Evolutionary conservation across 2,329 filamentous ascomycete species (phyloP), one percentile per base, ranked within the genome.

Genomic region (Chrysoporthe puriensis): DNA sequence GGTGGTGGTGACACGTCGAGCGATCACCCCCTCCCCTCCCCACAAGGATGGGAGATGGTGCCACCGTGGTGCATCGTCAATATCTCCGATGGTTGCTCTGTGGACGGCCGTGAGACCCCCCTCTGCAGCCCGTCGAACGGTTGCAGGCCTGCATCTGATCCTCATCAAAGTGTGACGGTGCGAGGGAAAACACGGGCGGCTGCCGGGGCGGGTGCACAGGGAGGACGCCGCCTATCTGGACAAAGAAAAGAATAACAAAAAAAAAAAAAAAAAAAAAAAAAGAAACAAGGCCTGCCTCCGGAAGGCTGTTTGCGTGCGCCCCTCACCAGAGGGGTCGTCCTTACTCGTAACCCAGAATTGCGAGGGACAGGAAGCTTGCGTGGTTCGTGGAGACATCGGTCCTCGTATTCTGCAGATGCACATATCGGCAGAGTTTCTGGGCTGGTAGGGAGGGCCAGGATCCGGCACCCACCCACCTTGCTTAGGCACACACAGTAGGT

Each of bases 351-450:
- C 26, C 26, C 2, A 26, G 26, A 26, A 26, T 26, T 26, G 26
- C 9, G 40, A 60, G 57, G 26, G 57, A 21, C 21, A 60, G 40
- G 40, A 60, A 60, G 57, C 57, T 60, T 60, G 42, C 57, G 57
- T 60, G 36, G 57, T 60, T 60, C 57, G 57, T 60, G 57, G 57
- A 43, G 34, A 60, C 57, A n/a, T 43, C 40, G n/a, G n/a, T 60
- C 36, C 57, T 60, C 57, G 57, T 60, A 60, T 60, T 60, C 57
- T 14, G 40, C 57, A 21, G 36, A 13, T 14, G 36, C 36, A 60
- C 36, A 60, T 60, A n/a, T 32, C 57, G 57, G 57, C 57, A 60
- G 36, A 40, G 32, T 40, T 18, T 42, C 34, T 4, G 34, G 36
- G 34, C 11, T 57, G 34, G 6, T 21, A 7, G 34, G 34, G n/a